phyloP scores from a whole-genome alignment of 192 early-diverging fungal species.

The Coemansia sp. region DNA sequence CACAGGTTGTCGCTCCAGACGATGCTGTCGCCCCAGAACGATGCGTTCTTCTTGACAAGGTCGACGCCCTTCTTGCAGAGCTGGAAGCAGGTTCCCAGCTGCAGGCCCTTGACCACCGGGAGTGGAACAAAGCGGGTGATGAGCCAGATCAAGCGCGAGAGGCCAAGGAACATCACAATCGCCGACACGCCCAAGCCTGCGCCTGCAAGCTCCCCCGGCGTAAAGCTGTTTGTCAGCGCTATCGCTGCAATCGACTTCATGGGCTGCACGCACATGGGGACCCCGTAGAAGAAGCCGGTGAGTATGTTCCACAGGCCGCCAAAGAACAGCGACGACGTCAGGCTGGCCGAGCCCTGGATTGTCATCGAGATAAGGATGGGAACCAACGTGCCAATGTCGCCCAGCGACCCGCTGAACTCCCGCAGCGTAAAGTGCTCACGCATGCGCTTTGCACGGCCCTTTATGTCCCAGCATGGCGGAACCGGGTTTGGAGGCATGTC shows the following conservation, averaged over 20 bases:
- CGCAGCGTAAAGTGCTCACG: constrained; percentile 40
- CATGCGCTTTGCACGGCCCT: constrained; percentile 38
- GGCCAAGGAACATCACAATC: constrained; percentile 64
- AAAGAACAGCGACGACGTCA: constrained; percentile 80
- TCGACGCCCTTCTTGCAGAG: constrained; percentile 69
- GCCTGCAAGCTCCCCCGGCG: constrained; percentile 67
- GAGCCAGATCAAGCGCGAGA: constrained; percentile 68
- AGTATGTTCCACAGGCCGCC: constrained; percentile 88
- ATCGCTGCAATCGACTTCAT: constrained; percentile 90
- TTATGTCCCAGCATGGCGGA: constrained; percentile 48
- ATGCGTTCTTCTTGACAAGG: constrained; percentile 53
- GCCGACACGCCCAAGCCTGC: constrained; percentile 70
- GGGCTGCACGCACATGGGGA: constrained; percentile 90
- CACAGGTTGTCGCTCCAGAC: constrained; percentile 73
- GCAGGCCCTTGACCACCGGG: constrained; percentile 73
- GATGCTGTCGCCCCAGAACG: constrained; percentile 61
- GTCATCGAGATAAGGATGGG: constrained; percentile 85
- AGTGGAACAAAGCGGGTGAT: constrained; percentile 70
- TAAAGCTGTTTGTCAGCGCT: constrained; percentile 70
- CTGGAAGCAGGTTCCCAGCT: constrained; percentile 73
- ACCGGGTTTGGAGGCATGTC: constrained; percentile 26
- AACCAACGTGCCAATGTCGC: constrained; percentile 80
- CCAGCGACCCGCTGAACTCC: constrained; percentile 66
- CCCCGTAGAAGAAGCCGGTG: constrained; percentile 71
- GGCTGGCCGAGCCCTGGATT: constrained; percentile 67